Evolutionary conservation across 169 alveolate species (phyloP).

Genomic region (Theileria sp.): DNA sequence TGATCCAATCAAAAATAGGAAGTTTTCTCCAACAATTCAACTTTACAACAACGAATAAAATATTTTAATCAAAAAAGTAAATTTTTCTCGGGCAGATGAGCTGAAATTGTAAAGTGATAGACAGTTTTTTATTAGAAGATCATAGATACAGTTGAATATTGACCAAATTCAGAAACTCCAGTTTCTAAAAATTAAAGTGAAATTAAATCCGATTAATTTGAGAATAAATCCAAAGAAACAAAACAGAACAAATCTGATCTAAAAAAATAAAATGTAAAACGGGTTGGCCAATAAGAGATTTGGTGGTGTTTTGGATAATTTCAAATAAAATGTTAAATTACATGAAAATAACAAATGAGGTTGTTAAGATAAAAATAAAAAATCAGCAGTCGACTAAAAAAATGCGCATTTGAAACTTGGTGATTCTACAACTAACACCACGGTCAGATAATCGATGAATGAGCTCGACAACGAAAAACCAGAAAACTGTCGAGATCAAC

Average conservation of each 20-base stretch:
- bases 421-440: neutral
- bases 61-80: too few relatives aligned
- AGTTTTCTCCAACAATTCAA: neutral
- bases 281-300: neutral
- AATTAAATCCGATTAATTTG: neutral
- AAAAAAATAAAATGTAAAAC: neutral
- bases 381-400: constrained; percentile 1
- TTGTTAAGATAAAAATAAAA: neutral
- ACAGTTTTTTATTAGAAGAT: neutral
- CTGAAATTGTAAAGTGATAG: neutral
- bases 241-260: neutral
- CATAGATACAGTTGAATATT: neutral
- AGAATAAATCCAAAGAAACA: neutral
- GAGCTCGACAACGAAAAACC: neutral
- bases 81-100: neutral
- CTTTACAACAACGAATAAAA: neutral
- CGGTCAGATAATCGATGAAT: neutral
- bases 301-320: neutral
- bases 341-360: neutral
- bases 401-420: constrained; percentile 4
- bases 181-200: neutral
- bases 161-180: neutral
- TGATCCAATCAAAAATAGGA: neutral
- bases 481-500: neutral
- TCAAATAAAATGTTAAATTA: neutral